These are phyloP conservation scores for Lanmaoa pseudosensibilis DNA, from an alignment of 768 basidiomycete species.

Conservation along the genomic window DNA sequence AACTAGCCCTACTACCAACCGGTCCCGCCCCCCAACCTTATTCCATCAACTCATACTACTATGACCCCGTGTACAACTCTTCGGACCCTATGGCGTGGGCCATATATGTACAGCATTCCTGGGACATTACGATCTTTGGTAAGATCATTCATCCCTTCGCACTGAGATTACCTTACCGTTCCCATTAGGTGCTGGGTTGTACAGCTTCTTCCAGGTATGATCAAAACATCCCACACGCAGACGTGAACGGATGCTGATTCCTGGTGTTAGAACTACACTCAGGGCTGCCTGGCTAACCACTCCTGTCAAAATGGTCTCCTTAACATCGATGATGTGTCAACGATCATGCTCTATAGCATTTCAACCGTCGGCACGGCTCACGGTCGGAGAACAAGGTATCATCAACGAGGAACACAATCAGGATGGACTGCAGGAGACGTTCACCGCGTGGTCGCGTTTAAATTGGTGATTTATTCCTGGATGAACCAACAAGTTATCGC, in stretches of 20 bases:
- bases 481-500: background rate
- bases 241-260: constrained; percentile 1
- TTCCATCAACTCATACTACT: constrained; percentile 30
- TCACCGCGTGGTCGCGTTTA: constrained; percentile 38
- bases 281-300: constrained; percentile 37
- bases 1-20: constrained; percentile 53
- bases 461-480: background rate
- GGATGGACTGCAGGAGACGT: constrained; percentile 47
- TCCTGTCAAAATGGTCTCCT: constrained; percentile 46
- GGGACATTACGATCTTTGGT: constrained; percentile 48
- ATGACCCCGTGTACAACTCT: constrained; percentile 41
- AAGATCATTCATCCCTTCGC: background rate
- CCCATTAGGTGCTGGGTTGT: constrained; percentile 44
- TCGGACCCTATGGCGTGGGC: constrained; percentile 42
- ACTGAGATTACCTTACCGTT: background rate
- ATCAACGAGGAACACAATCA: constrained; percentile 38
- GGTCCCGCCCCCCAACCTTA: constrained; percentile 46
- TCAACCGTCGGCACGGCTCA: constrained; percentile 49
- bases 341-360: constrained; percentile 44
- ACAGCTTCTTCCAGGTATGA: constrained; percentile 52
- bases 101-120: constrained; percentile 41
- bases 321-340: constrained; percentile 42
- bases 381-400: constrained; percentile 35
- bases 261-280: constrained; percentile 39
- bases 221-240: too few species aligned